These are phyloP conservation scores for Coemansia sp. DNA, from an alignment of 192 early-diverging fungal species.

Conservation along the genomic window DNA sequence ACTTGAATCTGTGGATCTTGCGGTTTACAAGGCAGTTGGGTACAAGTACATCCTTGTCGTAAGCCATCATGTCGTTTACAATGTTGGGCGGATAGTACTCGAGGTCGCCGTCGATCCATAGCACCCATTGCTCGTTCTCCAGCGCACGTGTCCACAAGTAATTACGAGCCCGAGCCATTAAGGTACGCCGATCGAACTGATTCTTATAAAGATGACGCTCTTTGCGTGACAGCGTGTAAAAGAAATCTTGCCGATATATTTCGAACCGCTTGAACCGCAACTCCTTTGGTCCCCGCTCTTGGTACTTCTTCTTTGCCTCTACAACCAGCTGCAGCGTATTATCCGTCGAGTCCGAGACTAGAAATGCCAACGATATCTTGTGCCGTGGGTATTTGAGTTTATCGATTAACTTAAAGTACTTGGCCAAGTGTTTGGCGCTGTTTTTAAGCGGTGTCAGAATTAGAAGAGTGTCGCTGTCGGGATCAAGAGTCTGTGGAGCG, in stretches of 20 bases:
- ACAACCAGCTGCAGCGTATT: slow-evolving; percentile 60
- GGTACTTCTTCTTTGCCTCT: slow-evolving; percentile 45
- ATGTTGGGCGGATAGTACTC: slow-evolving; percentile 65
- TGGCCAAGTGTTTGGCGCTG: slow-evolving; percentile 58
- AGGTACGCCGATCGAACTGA: slow-evolving; percentile 60
- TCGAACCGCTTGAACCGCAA: slow-evolving; percentile 61
- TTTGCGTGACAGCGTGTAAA: slow-evolving; percentile 53
- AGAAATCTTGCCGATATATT: slow-evolving; percentile 64
- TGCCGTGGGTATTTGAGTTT: slow-evolving; percentile 63
- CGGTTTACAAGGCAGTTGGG: slow-evolving; percentile 62
- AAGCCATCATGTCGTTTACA: slow-evolving; percentile 62
- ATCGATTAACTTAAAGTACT: slow-evolving; percentile 63
- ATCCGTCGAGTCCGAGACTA: slow-evolving; percentile 66
- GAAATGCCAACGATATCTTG: slow-evolving; percentile 68
- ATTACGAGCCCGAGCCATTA: slow-evolving; percentile 68
- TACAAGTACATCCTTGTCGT: slow-evolving; percentile 70
- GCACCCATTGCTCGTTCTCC: slow-evolving; percentile 66
- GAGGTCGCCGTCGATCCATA: slow-evolving; percentile 76
- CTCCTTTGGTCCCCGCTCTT: slow-evolving; percentile 43
- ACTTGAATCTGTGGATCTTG: slow-evolving; percentile 46
- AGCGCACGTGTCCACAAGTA: slow-evolving; percentile 62
- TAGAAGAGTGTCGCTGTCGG: slow-evolving; percentile 47
- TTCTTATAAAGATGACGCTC: slow-evolving; percentile 62
- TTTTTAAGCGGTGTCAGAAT: slow-evolving; percentile 73
- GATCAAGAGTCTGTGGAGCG: slow-evolving; percentile 28